Conservation (phyloP, 2,329 filamentous ascomycete species). For the Penicillium sp. region DNA sequence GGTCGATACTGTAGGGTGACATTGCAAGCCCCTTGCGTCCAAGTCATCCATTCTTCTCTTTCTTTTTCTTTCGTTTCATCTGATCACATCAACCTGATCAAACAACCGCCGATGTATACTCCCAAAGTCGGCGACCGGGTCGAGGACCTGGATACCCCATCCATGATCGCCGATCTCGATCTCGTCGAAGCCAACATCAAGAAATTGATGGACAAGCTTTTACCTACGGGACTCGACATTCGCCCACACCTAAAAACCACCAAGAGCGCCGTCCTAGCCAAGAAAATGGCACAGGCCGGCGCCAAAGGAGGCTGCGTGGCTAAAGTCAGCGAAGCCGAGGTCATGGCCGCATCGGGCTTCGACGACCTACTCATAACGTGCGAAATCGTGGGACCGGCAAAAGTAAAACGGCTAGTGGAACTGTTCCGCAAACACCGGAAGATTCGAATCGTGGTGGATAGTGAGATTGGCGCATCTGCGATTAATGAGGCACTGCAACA, state of each 20-base stretch:
- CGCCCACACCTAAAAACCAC: constrained; percentile 52
- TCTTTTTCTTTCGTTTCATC: no score
- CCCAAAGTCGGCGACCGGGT: constrained; percentile 43
- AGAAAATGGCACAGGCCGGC: constrained; percentile 43
- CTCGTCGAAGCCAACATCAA: constrained; percentile 49
- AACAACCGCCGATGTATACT: constrained; percentile 28
- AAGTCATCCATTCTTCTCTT: no score
- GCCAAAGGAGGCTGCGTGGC: constrained; percentile 50
- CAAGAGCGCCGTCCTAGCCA: constrained; percentile 45
- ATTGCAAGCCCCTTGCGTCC: no score
- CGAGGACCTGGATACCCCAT: constrained; percentile 49
- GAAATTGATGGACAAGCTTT: constrained; percentile 43
- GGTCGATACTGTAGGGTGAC: no score
- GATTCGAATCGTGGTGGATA: constrained; percentile 48
- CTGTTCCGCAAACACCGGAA: constrained; percentile 37
- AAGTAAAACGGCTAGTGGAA: constrained; percentile 45
- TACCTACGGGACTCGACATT: constrained; percentile 44
- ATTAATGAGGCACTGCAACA: constrained; percentile 42
- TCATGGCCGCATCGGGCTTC: constrained; percentile 42
- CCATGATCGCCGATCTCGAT: constrained; percentile 52
- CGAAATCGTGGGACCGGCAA: constrained; percentile 46
- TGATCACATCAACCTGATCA: no score
- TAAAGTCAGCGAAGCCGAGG: constrained; percentile 47
- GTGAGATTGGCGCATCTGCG: constrained; percentile 41
- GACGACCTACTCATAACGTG: constrained; percentile 50